Conservation (phyloP, 192 early-diverging fungal genomes). For the Umbelopsis sp. region DNA sequence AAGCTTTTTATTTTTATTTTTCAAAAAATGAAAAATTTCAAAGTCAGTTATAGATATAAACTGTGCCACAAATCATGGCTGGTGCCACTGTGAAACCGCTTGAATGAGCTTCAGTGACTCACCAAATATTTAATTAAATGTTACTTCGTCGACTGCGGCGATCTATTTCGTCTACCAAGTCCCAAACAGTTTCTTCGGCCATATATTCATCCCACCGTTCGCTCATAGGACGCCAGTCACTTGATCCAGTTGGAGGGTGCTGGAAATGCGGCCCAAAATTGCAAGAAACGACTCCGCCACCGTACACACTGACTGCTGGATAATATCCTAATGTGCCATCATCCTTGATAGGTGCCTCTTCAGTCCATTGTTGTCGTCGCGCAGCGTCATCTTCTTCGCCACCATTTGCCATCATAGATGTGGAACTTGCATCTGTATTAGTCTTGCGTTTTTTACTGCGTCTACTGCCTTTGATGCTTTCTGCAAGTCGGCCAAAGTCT, state of each 20-base stretch:
- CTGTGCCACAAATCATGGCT: not conserved
- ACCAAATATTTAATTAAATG: not conserved
- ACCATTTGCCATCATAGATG: conserved; percentile 8
- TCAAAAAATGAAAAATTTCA: not conserved
- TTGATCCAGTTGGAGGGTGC: conserved; percentile 49
- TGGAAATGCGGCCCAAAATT: conserved; percentile 68
- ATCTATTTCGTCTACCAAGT: conserved; percentile 62
- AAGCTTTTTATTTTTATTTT: conserved; percentile 12
- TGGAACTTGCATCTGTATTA: conserved; percentile 12
- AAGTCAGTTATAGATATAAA: conserved; percentile 1
- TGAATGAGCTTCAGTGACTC: not conserved
- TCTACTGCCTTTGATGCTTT: conserved; percentile 21
- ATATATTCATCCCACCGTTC: conserved; percentile 58
- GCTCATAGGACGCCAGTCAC: conserved; percentile 59
- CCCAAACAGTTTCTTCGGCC: conserved; percentile 61
- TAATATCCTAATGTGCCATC: conserved; percentile 71
- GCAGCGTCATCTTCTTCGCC: conserved; percentile 33
- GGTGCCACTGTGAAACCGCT: too few species aligned
- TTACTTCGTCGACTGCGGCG: conserved; percentile 6
- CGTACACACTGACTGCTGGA: conserved; percentile 62
- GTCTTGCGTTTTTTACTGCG: conserved; percentile 34
- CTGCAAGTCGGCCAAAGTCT: conserved; percentile 32
- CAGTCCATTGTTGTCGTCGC: conserved; percentile 39
- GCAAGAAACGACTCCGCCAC: conserved; percentile 60
- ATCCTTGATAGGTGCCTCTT: conserved; percentile 53